phyloP scores from a whole-genome alignment of 2,329 filamentous ascomycete species.

The Colletotrichum sp. region DNA sequence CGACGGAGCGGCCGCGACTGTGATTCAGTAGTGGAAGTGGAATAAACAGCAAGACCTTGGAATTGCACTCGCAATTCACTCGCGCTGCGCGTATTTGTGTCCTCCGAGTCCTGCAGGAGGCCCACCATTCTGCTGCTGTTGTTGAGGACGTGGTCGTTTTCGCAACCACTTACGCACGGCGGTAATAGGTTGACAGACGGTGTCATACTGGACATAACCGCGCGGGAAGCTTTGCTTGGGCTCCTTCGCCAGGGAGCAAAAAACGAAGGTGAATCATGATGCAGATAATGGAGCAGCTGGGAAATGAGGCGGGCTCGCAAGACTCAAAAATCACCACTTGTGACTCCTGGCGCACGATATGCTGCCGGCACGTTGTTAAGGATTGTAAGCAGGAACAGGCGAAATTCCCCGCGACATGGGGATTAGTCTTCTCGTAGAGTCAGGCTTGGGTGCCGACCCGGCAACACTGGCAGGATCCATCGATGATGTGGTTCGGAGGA shows the following conservation, averaged over 20 bases:
- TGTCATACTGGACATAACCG: background rate
- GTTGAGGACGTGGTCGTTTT: background rate
- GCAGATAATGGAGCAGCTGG: background rate
- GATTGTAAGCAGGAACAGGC: background rate
- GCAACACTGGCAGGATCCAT: background rate
- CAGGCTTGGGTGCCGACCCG: background rate
- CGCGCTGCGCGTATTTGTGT: background rate
- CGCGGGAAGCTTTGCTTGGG: background rate
- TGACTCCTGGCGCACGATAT: background rate
- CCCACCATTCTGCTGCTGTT: background rate
- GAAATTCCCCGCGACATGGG: background rate
- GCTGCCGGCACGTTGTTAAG: background rate
- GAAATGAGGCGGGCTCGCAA: background rate
- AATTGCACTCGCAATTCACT: conserved; percentile 1
- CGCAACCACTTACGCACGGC: conserved; percentile 9
- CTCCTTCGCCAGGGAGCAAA: background rate
- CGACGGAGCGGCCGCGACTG: background rate
- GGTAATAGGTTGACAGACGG: background rate
- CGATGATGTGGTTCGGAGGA: background rate
- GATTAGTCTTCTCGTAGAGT: background rate
- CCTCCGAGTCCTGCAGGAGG: conserved; percentile 8
- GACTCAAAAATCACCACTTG: background rate
- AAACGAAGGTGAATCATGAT: background rate
- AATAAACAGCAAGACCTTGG: background rate
- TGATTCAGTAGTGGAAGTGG: background rate